A percentile compares a stretch with the other conserved stretches of the same genome.
These are phyloP conservation scores for Rhododendron ovatum DNA, from an alignment of 148 eudicot species.

Conservation along the genomic window DNA sequence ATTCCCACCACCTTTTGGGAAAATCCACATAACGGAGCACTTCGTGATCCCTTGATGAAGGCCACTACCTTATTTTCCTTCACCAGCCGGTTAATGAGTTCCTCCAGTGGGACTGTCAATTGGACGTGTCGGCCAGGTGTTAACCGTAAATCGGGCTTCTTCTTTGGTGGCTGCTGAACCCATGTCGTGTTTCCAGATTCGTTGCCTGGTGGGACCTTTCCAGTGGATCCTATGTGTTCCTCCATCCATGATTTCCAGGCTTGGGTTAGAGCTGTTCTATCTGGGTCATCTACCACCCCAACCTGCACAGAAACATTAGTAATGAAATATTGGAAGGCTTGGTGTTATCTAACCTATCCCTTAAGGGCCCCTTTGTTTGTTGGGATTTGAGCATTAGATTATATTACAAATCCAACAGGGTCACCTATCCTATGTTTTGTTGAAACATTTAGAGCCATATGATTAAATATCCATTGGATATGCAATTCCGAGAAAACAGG, in stretches of 20 bases:
- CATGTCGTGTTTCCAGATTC: slow-evolving; percentile 82
- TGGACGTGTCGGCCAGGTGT: slow-evolving; percentile 78
- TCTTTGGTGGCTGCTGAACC: slow-evolving; percentile 67
- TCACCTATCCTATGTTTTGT: not conserved
- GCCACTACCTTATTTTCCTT: slow-evolving; percentile 97
- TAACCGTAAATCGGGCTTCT: slow-evolving; percentile 74
- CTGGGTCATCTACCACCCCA: slow-evolving; percentile 68
- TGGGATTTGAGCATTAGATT: not conserved
- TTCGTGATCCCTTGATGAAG: slow-evolving; percentile 88
- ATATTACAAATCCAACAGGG: not conserved
- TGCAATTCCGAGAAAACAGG: not conserved
- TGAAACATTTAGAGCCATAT: not conserved
- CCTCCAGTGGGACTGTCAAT: slow-evolving; percentile 77
- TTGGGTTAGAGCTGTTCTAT: slow-evolving; percentile 70
- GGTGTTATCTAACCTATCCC: not conserved
- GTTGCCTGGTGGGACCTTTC: slow-evolving; percentile 88
- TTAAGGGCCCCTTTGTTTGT: not conserved
- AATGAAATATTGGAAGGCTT: not conserved
- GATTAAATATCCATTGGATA: not conserved
- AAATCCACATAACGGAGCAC: slow-evolving; percentile 85
- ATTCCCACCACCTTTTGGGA: slow-evolving; percentile 84
- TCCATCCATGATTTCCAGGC: slow-evolving; percentile 99
- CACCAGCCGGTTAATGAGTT: slow-evolving; percentile 73
- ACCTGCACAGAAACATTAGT: slow-evolving; percentile 33
- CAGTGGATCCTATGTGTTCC: slow-evolving; percentile 75